Base-by-base conservation (phyloP, 2,329 filamentous ascomycete genomes). In the Xylaria sp. region DNA sequence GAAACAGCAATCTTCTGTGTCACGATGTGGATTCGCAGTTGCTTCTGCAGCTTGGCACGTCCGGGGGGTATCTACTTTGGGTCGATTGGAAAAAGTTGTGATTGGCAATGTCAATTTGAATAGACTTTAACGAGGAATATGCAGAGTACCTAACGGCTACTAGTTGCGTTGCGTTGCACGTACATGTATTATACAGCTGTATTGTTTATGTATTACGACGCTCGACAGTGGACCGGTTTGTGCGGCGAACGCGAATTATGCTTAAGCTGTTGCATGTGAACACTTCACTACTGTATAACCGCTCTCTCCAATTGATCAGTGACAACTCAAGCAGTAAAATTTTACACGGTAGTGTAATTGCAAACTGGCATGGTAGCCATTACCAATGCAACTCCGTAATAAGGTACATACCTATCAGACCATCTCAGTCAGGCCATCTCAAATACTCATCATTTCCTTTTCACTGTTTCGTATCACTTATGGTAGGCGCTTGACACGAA, bases 21-120 rank as follows among this genome's bases (percentile, higher is more conserved):
- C 36, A 42, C 22, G 53, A 53, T 44, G 22, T 38, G 27, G 45
- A 54, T 44, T 49, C 27, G 31, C 38, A 33, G 55, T 45, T 62
- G 42, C 56, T 64, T 64, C 61, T 64, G 55, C 13, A 33, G 11
- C 50, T 64, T 63, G 49, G 59, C 59, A 15, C 29, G 17, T 27
- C 51, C 47, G 25, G 60, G 47, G 60, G 49, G 50, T 60, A n/a
- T 51, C 64, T 27, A 31, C 29, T 64, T 57, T 60, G 25, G 61
- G 65, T 36, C 9, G 5, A 38, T 47, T 2, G 29, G 54, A 54
- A 54, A 9, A 17, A 11, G 49, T 29, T 27, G 15, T 61, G 51
- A 67, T 67, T 65, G 65, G 65, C 31, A 61, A 27, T 22, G 39
- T 29, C 6, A 22, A 53, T 56, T 38, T 45, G 29, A 51, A 22